These are phyloP conservation scores for Platismatia glauca DNA, from an alignment of 495 filamentous ascomycete species.

Conservation along the genomic window DNA sequence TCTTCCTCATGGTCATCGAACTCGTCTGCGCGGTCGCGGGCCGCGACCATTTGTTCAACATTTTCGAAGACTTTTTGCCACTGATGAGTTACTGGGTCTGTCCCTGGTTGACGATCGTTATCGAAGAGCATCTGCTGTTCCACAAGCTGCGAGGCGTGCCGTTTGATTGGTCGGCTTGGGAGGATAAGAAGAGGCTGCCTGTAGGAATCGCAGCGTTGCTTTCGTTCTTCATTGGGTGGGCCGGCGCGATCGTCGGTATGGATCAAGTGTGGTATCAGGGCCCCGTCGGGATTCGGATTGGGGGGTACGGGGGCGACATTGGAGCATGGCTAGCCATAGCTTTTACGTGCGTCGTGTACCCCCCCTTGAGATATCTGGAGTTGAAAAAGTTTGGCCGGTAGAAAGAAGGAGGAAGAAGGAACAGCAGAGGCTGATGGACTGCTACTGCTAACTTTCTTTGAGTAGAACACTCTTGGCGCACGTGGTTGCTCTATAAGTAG, in stretches of 20 bases:
- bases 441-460: too few relatives aligned
- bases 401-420: neutral
- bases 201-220: conserved; percentile 48
- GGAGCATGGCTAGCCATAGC: conserved; percentile 38
- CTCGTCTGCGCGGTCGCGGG: conserved; percentile 46
- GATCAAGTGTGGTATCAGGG: conserved; percentile 52
- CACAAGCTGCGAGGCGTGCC: conserved; percentile 29
- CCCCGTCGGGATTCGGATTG: conserved; percentile 41
- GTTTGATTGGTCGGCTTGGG: conserved; percentile 51
- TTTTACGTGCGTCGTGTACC: conserved; percentile 36
- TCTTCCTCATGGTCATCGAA: conserved; percentile 42
- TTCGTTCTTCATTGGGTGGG: conserved; percentile 51
- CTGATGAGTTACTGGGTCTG: conserved; percentile 53
- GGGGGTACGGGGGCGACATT: conserved; percentile 31
- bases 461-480: too few relatives aligned
- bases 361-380: conserved; percentile 36
- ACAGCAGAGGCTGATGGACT: too few relatives aligned
- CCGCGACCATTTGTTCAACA: conserved; percentile 41
- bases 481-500: too few relatives aligned
- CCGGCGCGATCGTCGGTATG: conserved; percentile 53
- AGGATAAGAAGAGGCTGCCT: conserved; percentile 43
- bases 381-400: conserved; percentile 32
- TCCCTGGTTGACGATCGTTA: conserved; percentile 42
- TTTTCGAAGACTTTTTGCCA: conserved; percentile 49
- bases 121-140: conserved; percentile 47